Evolutionary conservation across 768 basidiomycete genomes (phyloP).

Genomic region (Xerocomus spinulosus): DNA sequence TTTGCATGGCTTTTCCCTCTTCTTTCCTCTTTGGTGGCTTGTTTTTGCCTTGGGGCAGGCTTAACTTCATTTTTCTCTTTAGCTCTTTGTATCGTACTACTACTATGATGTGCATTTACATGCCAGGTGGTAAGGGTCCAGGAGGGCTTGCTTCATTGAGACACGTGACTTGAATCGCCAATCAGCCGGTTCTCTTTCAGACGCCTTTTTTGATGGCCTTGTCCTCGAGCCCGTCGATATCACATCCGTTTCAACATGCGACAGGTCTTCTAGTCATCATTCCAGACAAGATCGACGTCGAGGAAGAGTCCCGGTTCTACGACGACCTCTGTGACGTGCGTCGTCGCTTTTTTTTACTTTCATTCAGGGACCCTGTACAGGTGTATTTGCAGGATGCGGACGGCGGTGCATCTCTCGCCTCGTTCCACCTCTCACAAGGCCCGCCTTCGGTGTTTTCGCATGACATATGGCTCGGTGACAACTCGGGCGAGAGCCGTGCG

Average conservation of each 20-base stretch:
- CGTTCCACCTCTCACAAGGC: constrained; percentile 25
- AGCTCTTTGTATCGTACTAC: too few relatives aligned
- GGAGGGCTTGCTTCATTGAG: too few relatives aligned
- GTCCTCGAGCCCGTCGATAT: constrained; percentile 11
- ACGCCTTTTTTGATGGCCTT: constrained; percentile 1
- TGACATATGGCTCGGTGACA: constrained; percentile 69
- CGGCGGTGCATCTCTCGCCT: constrained; percentile 18
- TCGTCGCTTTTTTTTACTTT: not conserved
- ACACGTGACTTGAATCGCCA: not conserved
- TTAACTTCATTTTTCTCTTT: too few relatives aligned
- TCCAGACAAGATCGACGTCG: constrained; percentile 56
- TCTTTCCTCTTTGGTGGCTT: too few relatives aligned
- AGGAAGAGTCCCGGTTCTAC: constrained; percentile 63
- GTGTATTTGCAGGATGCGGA: constrained; percentile 19
- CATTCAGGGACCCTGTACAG: not conserved
- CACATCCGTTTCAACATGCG: constrained; percentile 45
- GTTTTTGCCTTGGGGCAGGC: too few relatives aligned
- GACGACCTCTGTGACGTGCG: constrained; percentile 55
- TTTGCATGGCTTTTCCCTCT: too few relatives aligned
- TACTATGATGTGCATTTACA: too few relatives aligned
- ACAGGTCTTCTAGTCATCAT: constrained; percentile 51
- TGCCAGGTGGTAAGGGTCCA: too few relatives aligned
- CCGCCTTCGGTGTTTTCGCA: constrained; percentile 57
- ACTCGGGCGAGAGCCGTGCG: constrained; percentile 45
- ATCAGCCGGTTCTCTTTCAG: not conserved